Base-by-base conservation (phyloP, 2,329 filamentous ascomycete species). In the Colletotrichum gigasporum region DNA sequence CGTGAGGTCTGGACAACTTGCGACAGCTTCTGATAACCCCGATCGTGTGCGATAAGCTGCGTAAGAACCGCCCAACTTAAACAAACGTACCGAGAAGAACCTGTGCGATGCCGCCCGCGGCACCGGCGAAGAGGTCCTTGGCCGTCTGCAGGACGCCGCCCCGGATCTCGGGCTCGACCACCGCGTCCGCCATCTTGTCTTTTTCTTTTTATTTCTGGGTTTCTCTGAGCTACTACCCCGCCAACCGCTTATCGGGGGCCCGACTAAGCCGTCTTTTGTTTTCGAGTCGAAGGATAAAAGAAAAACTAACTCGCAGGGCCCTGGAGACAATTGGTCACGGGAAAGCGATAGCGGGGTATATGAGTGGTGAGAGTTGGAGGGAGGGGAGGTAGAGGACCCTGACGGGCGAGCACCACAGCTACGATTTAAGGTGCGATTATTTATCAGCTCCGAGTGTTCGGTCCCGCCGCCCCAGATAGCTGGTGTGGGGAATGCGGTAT, bases 61-160 rank as follows among this genome's bases (percentile, higher is more conserved):
- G 5, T 2, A 14, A 10, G 35, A 18, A 39, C 35, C 35, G 20
- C n/a, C 4, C 26, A 41, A 8, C 30, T 20, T 24, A 11, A 42
- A 63, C 61, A 59, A 51, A 70, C 88, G 80, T 81, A 97, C 94
- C 95, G 69, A 98, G 86, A 67, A 99, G 81, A 42, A 99, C 96
- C 79, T 99, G 96, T 16, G 96, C 95, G 71, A 98, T 85, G 71
- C 96, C 96, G 68, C 96, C 96, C 7, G 91, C 91, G 64, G 96
- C 96, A 35, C 96, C 96, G 10, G 96, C 88, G 74, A 95, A 91
- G 63, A 99, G 83, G 79, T 99, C 96, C 83, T 98, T 99, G 72
- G 90, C 82, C 51, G 91, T 91, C 74, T 90, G 87, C 70, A 83
- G 69, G 22, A 77, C 75, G 66, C 73, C 75, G 48, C 66, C 34